phyloP scores from a whole-genome alignment of 768 basidiomycete species.

The Psilocybe tampanensis region DNA sequence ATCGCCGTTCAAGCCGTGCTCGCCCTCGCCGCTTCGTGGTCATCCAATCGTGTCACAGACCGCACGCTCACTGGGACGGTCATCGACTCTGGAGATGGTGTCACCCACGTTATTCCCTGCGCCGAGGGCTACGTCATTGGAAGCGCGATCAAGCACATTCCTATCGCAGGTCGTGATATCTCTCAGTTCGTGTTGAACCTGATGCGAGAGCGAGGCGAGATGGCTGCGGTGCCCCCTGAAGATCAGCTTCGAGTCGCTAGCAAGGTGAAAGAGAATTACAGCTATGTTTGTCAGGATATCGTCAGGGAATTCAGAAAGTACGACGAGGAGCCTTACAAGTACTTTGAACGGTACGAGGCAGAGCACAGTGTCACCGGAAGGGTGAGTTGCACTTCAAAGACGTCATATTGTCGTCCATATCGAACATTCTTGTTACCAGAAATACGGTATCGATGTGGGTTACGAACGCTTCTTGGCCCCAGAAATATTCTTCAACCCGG shows the following conservation, averaged over 20 bases:
- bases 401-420: not conserved
- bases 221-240: constrained; percentile 87
- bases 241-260: constrained; percentile 91
- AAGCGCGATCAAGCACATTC: constrained; percentile 98
- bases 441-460: constrained; percentile 93
- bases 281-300: constrained; percentile 98
- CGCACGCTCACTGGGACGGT: constrained; percentile 96
- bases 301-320: constrained; percentile 99
- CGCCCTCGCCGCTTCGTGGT: constrained; percentile 97
- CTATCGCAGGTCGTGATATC: constrained; percentile 97
- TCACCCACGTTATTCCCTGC: constrained; percentile 95
- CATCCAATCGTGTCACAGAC: constrained; percentile 85
- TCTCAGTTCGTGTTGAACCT: constrained; percentile 95
- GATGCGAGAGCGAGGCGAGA: constrained; percentile 94
- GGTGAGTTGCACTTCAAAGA: constrained; percentile 45
- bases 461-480: constrained; percentile 99
- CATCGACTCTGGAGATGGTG: constrained; percentile 98
- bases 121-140: constrained; percentile 99
- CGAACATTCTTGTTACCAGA: constrained; percentile 43
- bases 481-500: constrained; percentile 99
- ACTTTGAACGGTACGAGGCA: constrained; percentile 92
- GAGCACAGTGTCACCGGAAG: constrained; percentile 92
- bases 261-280: constrained; percentile 97
- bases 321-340: constrained; percentile 93
- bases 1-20: constrained; percentile 99